phyloP scores from a whole-genome alignment of 306 rosid species.

The Quercus gilva region DNA sequence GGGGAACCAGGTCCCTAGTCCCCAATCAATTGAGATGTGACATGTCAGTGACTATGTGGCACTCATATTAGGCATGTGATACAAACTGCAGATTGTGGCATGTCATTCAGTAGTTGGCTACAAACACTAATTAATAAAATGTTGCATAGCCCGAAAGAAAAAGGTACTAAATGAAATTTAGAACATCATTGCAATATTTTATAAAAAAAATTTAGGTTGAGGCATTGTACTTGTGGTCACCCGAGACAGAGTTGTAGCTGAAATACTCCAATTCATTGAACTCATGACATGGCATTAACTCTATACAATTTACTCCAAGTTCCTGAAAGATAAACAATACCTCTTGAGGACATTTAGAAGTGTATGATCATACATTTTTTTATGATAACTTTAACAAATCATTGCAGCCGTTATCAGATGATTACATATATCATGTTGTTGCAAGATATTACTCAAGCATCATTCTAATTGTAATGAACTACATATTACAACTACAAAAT shows the following conservation, averaged over 20 bases:
- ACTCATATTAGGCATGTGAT: not conserved
- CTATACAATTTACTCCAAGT: constrained; percentile 91
- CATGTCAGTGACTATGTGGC: not conserved
- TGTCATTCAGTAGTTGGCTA: not conserved
- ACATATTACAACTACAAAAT: not conserved
- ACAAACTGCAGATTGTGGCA: not conserved
- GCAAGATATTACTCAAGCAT: not conserved
- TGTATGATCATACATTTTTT: not conserved
- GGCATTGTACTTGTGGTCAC: constrained; percentile 59
- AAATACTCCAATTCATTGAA: constrained; percentile 91
- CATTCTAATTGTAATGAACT: not conserved
- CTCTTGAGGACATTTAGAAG: constrained; percentile 21
- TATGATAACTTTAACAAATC: not conserved
- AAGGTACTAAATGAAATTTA: not conserved
- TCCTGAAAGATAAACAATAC: constrained; percentile 60
- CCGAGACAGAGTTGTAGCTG: constrained; percentile 77
- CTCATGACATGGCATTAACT: constrained; percentile 95
- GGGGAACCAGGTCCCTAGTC: no score
- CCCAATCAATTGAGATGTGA: no score
- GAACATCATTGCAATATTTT: not conserved
- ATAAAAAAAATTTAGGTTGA: not conserved
- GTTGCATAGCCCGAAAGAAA: not conserved
- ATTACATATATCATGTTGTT: not conserved
- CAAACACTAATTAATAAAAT: not conserved
- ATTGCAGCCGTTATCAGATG: not conserved